Evolutionary conservation across 2,329 filamentous ascomycete genomes (phyloP).

Genomic region (Xylariaceae sp.): DNA sequence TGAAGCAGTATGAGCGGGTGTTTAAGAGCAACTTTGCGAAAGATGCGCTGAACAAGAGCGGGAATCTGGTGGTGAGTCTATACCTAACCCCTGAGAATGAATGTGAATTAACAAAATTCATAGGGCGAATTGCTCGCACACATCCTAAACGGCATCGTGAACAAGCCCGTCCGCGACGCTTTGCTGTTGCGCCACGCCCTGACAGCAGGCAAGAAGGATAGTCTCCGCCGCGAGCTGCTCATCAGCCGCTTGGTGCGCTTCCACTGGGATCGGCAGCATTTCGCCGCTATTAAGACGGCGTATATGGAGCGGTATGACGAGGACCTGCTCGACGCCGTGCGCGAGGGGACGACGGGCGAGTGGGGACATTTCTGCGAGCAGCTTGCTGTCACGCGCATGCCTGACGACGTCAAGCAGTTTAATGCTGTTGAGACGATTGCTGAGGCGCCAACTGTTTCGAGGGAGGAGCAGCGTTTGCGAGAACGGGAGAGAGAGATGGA

Average conservation of each 20-base stretch:
- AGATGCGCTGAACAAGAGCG: slow-evolving; percentile 81
- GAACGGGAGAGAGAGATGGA: slow-evolving; percentile 17
- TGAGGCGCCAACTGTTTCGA: slow-evolving; percentile 10
- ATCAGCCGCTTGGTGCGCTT: slow-evolving; percentile 82
- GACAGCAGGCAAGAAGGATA: slow-evolving; percentile 63
- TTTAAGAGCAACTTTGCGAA: slow-evolving; percentile 79
- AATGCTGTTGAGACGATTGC: slow-evolving; percentile 31
- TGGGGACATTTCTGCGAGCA: slow-evolving; percentile 72
- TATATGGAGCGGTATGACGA: slow-evolving; percentile 73
- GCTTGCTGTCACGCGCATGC: slow-evolving; percentile 59
- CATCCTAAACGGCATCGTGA: slow-evolving; percentile 94
- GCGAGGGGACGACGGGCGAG: slow-evolving; percentile 68
- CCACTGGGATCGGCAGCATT: slow-evolving; percentile 85
- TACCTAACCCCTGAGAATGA: not conserved
- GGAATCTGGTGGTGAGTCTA: slow-evolving; percentile 76
- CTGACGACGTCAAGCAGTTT: slow-evolving; percentile 52
- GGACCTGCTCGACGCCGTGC: slow-evolving; percentile 71
- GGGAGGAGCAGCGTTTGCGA: slow-evolving; percentile 6
- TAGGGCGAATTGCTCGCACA: slow-evolving; percentile 93
- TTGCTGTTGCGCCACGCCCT: slow-evolving; percentile 88
- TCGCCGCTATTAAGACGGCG: slow-evolving; percentile 72
- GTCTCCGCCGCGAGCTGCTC: slow-evolving; percentile 74
- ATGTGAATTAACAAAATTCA: slow-evolving; percentile 1
- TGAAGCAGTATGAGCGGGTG: slow-evolving; percentile 68
- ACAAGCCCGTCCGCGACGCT: slow-evolving; percentile 87